Conservation (phyloP, 352 stramenopile genomes). For the Plasmopara viticola region DNA sequence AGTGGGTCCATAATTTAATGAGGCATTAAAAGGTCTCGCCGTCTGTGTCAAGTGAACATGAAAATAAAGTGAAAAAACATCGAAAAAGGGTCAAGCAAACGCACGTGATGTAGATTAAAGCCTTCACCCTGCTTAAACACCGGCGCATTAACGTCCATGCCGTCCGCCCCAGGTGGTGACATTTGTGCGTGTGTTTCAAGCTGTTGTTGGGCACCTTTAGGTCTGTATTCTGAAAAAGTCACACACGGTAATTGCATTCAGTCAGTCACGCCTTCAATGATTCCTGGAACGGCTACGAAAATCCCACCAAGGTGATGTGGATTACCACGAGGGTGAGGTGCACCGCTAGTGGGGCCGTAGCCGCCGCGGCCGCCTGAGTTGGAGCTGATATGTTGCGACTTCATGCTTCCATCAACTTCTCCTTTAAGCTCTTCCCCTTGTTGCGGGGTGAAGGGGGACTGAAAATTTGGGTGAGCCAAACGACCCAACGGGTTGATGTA, state of each 20-base stretch:
- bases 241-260: neutral
- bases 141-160: constrained; percentile 36
- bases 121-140: constrained; percentile 35
- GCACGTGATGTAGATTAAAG: constrained; percentile 41
- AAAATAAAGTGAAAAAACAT: constrained; percentile 5
- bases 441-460: constrained; percentile 15
- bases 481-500: constrained; percentile 19
- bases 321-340: constrained; percentile 31
- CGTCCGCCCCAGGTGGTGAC: constrained; percentile 17
- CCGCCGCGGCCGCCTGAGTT: constrained; percentile 16
- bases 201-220: constrained; percentile 25
- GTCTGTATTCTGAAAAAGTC: constrained; percentile 31
- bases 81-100: constrained; percentile 1
- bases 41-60: constrained; percentile 13
- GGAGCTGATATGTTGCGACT: constrained; percentile 37
- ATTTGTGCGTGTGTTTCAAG: constrained; percentile 29
- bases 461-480: constrained; percentile 15
- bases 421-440: constrained; percentile 28
- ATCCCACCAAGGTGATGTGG: constrained; percentile 33
- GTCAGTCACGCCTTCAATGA: neutral
- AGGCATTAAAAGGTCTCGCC: constrained; percentile 34
- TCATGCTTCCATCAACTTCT: constrained; percentile 50
- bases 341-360: constrained; percentile 25
- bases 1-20: constrained; percentile 31
- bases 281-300: neutral